Conservation (phyloP, 2,329 filamentous ascomycete genomes). For the Fusarium irregulare region DNA sequence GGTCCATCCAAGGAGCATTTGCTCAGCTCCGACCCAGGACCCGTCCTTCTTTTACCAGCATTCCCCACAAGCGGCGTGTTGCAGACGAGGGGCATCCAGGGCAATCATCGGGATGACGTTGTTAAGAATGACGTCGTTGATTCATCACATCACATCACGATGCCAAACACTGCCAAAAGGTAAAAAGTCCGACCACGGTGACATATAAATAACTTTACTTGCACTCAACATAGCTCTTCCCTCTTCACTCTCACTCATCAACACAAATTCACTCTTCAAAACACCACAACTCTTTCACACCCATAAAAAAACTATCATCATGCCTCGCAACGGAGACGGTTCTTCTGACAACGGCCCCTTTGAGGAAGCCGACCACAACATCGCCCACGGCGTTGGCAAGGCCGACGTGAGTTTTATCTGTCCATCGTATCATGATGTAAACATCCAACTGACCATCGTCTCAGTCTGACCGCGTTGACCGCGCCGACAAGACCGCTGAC, state of each 20-base stretch:
- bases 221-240: background rate
- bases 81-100: background rate
- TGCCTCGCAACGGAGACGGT: constrained; percentile 64
- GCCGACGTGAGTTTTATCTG: constrained; percentile 50
- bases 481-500: constrained; percentile 62
- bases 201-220: constrained; percentile 32
- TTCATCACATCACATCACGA: constrained; percentile 36
- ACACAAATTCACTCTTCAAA: background rate
- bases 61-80: constrained; percentile 27
- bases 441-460: background rate
- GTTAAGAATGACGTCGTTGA: constrained; percentile 35
- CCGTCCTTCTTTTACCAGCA: background rate
- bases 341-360: constrained; percentile 60
- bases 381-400: constrained; percentile 58
- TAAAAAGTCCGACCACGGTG: background rate
- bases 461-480: constrained; percentile 53
- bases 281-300: constrained; percentile 1
- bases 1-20: constrained; percentile 30
- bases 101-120: constrained; percentile 36
- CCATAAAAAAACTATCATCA: constrained; percentile 46
- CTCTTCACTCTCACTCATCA: constrained; percentile 17
- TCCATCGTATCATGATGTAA: background rate
- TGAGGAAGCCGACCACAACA: constrained; percentile 54
- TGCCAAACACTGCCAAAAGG: constrained; percentile 15
- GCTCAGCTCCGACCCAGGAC: constrained; percentile 4